phyloP scores from a whole-genome alignment of 23 red algal species.

The Gracilaria domingensis region DNA sequence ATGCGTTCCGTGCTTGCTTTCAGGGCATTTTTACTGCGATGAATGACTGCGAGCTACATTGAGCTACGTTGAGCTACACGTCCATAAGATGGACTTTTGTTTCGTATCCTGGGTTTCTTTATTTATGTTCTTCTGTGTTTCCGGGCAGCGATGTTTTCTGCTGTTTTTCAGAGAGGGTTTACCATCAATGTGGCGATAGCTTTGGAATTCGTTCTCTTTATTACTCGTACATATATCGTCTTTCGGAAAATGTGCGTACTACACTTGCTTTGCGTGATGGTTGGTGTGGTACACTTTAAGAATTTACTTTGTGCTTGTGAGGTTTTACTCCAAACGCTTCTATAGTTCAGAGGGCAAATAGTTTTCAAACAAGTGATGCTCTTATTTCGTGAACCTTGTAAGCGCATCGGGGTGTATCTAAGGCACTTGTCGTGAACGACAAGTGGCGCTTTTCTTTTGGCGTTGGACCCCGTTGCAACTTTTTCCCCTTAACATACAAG shows the following conservation, averaged over 20 bases:
- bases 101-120: background rate
- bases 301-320: background rate
- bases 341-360: slow-evolving; percentile 29
- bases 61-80: background rate
- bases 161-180: background rate
- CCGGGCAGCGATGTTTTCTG: background rate
- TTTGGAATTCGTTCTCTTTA: slow-evolving; percentile 19
- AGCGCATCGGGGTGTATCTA: background rate
- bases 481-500: background rate
- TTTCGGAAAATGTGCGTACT: slow-evolving; percentile 21
- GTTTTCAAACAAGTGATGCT: slow-evolving; percentile 21
- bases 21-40: background rate
- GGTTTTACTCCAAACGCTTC: no score
- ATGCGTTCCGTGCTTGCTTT: slow-evolving; percentile 10
- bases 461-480: no score
- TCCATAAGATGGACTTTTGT: background rate
- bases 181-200: slow-evolving; percentile 9
- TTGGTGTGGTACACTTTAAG: slow-evolving; percentile 12
- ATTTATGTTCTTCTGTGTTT: background rate
- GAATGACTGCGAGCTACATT: slow-evolving; percentile 2
- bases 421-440: background rate
- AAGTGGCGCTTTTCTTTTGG: background rate
- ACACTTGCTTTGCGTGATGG: slow-evolving; percentile 1
- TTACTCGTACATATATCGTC: background rate
- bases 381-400: slow-evolving; percentile 2